phyloP scores from a whole-genome alignment of 345 rosid species.

The Syzygium oleosum region DNA sequence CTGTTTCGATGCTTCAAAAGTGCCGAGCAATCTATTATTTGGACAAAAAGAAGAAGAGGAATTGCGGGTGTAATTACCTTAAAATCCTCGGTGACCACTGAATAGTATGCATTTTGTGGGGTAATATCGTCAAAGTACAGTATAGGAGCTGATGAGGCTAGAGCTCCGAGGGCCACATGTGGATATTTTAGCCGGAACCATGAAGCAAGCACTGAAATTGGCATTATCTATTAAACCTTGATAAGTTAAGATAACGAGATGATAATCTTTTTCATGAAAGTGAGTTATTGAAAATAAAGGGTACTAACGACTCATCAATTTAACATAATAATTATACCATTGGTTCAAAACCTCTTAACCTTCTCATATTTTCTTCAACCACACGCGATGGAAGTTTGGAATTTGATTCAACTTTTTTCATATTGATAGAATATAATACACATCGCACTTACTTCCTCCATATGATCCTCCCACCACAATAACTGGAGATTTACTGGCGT shows the following conservation, averaged over 20 bases:
- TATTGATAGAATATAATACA: background rate
- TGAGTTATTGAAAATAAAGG: background rate
- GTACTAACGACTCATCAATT: background rate
- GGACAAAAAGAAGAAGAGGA: background rate
- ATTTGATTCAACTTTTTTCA: too few relatives aligned
- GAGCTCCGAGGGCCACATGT: slow-evolving; percentile 46
- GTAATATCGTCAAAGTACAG: slow-evolving; percentile 42
- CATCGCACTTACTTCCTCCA: background rate
- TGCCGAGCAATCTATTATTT: background rate
- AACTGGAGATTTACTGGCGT: background rate
- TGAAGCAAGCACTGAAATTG: slow-evolving; percentile 44
- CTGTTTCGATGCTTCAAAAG: background rate
- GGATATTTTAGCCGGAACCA: slow-evolving; percentile 71
- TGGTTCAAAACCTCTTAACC: background rate
- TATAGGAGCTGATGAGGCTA: slow-evolving; percentile 68
- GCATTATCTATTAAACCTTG: background rate
- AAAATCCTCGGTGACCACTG: slow-evolving; percentile 38
- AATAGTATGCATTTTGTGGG: slow-evolving; percentile 36
- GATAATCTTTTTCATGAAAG: background rate
- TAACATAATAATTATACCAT: background rate
- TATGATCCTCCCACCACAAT: background rate
- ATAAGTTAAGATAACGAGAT: rapidly evolving
- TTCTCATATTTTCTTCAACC: too few relatives aligned
- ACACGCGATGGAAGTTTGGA: too few relatives aligned
- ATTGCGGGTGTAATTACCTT: slow-evolving; percentile 9